Percentiles rank a stretch among this genome's conserved stretches.
These are phyloP conservation scores for Suillus sp. DNA, from an alignment of 768 basidiomycete genomes.

Conservation along the genomic window DNA sequence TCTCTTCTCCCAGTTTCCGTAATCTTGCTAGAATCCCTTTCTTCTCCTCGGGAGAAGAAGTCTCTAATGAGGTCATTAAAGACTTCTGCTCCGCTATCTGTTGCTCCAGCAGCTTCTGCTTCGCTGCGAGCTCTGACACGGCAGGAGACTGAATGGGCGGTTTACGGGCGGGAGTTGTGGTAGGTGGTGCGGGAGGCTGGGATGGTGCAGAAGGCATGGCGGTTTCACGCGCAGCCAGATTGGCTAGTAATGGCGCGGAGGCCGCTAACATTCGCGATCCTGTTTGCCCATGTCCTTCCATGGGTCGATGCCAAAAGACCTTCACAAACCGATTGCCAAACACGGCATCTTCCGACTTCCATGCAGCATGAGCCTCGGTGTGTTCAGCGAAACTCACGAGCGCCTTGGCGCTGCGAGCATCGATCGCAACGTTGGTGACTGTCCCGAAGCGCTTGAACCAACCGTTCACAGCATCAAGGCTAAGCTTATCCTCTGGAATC, in stretches of 20 bases:
- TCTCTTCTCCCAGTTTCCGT: constrained; percentile 77
- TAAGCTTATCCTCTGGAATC: constrained; percentile 84
- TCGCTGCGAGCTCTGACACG: constrained; percentile 61
- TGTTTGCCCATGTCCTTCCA: constrained; percentile 85
- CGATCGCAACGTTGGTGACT: constrained; percentile 90
- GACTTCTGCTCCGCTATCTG: constrained; percentile 89
- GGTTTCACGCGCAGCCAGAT: constrained; percentile 46
- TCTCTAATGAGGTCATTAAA: constrained; percentile 69
- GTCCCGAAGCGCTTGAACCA: constrained; percentile 94
- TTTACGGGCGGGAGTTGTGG: constrained; percentile 36
- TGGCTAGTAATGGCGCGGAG: constrained; percentile 75
- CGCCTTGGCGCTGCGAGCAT: constrained; percentile 72
- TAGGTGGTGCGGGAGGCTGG: constrained; percentile 23
- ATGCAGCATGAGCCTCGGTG: constrained; percentile 82
- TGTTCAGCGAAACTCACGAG: constrained; percentile 86
- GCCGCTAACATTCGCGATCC: constrained; percentile 82
- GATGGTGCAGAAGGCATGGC: constrained; percentile 17
- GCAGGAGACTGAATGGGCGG: constrained; percentile 35
- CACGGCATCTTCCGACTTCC: constrained; percentile 94
- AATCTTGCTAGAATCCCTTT: constrained; percentile 76
- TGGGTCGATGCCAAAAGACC: constrained; percentile 92
- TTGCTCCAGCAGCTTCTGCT: constrained; percentile 75
- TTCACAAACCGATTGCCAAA: constrained; percentile 95
- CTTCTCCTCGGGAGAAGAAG: constrained; percentile 71
- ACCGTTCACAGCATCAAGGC: constrained; percentile 73